These are phyloP conservation scores for Cryptococcus sp. DNA, from an alignment of 1,284 basidiomycete species.

Conservation along the genomic window DNA sequence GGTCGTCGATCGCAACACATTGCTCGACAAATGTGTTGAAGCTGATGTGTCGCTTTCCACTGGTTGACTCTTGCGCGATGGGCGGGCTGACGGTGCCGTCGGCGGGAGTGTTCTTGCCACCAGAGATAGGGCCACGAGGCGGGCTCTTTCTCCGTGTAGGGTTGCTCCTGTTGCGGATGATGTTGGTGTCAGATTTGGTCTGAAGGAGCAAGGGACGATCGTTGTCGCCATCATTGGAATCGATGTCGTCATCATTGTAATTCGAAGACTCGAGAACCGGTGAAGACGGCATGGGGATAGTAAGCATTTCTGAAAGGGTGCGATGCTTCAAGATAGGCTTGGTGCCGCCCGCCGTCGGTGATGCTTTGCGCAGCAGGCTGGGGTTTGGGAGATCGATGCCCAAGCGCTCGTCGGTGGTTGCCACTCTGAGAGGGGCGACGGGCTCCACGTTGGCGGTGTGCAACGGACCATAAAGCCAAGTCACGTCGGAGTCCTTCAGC, in stretches of 20 bases:
- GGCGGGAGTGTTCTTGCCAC: slow-evolving; percentile 12
- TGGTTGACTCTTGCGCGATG: background rate
- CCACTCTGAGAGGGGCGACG: slow-evolving; percentile 59
- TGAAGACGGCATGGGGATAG: slow-evolving; percentile 59
- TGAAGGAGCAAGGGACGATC: slow-evolving; percentile 67
- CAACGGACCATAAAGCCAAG: slow-evolving; percentile 96
- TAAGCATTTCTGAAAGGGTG: slow-evolving; percentile 85
- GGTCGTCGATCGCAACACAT: slow-evolving; percentile 81
- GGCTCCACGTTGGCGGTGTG: slow-evolving; percentile 79
- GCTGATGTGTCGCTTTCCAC: slow-evolving; percentile 75
- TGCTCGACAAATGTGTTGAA: slow-evolving; percentile 99
- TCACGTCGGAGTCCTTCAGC: slow-evolving; percentile 99
- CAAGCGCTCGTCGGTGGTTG: slow-evolving; percentile 59
- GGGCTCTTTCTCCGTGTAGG: slow-evolving; percentile 23
- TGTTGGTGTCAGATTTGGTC: slow-evolving; percentile 81
- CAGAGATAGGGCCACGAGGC: slow-evolving; percentile 20
- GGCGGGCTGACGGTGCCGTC: slow-evolving; percentile 3
- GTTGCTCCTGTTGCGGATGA: slow-evolving; percentile 51
- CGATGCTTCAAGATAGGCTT: slow-evolving; percentile 98
- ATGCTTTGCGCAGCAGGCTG: slow-evolving; percentile 12
- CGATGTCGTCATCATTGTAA: slow-evolving; percentile 45
- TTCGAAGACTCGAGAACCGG: slow-evolving; percentile 57
- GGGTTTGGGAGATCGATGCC: slow-evolving; percentile 54
- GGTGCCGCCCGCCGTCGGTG: slow-evolving; percentile 44
- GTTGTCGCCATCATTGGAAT: slow-evolving; percentile 48